These are phyloP conservation scores for Berberis vulgaris DNA, from an alignment of 164 flowering plant genomes.

Conservation along the genomic window DNA sequence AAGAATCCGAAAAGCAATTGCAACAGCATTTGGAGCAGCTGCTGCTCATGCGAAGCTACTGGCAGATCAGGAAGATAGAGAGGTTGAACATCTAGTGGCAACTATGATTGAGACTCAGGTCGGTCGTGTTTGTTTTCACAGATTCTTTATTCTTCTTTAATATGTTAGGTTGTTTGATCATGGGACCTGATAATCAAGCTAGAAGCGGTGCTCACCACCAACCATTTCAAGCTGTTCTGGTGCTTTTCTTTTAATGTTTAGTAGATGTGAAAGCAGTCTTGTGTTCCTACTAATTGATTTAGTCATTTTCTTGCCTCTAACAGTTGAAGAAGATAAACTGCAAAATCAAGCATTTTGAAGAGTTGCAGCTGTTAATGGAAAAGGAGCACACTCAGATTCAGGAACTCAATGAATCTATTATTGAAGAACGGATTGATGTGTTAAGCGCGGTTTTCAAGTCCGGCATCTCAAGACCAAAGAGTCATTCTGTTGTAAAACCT, in stretches of 20 bases:
- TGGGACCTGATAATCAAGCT: neutral
- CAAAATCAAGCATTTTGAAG: constrained; percentile 61
- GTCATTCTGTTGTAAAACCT: constrained; percentile 24
- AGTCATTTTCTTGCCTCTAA: neutral
- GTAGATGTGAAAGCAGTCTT: neutral
- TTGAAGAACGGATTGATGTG: constrained; percentile 40
- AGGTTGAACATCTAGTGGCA: constrained; percentile 64
- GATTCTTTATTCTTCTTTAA: neutral
- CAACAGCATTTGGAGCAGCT: constrained; percentile 86
- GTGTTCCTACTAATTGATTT: neutral
- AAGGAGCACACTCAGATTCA: constrained; percentile 46
- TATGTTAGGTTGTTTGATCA: neutral
- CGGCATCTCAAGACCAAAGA: constrained; percentile 56
- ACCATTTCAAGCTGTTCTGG: neutral
- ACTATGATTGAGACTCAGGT: constrained; percentile 81
- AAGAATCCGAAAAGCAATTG: constrained; percentile 66
- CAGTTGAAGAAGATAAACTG: constrained; percentile 65
- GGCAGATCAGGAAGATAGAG: constrained; percentile 85
- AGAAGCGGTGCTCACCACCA: neutral
- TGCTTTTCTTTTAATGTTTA: neutral
- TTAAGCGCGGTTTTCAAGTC: constrained; percentile 27
- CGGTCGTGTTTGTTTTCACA: neutral
- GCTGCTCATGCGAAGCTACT: constrained; percentile 81
- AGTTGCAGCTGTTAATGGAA: constrained; percentile 65
- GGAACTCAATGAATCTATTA: constrained; percentile 44